Evolutionary conservation across 805 yeast species (phyloP).

Genomic region (Pichia membranifaciens): DNA sequence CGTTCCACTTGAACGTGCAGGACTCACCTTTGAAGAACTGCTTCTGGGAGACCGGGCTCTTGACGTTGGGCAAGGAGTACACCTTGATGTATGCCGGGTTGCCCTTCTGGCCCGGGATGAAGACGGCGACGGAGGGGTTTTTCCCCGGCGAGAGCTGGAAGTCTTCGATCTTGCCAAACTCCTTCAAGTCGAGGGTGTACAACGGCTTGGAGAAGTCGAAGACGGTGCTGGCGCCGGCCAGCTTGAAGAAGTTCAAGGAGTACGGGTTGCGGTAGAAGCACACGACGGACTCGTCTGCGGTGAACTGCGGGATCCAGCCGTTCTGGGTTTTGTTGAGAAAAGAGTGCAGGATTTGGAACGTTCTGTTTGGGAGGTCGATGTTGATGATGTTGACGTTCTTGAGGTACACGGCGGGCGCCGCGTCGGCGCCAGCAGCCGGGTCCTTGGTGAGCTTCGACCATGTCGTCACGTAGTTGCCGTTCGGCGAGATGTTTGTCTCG

Average conservation of each 20-base stretch:
- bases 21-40: slow-evolving; percentile 93
- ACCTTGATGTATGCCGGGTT: slow-evolving; percentile 86
- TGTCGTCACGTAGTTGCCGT: slow-evolving; percentile 72
- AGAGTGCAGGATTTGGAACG: slow-evolving; percentile 31
- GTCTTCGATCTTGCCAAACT: slow-evolving; percentile 38
- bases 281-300: slow-evolving; percentile 68
- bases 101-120: slow-evolving; percentile 80
- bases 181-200: slow-evolving; percentile 52
- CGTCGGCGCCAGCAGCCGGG: not conserved
- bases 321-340: slow-evolving; percentile 78
- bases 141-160: slow-evolving; percentile 81
- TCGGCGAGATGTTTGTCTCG: slow-evolving; percentile 85
- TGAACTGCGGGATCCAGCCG: slow-evolving; percentile 91
- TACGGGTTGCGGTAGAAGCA: slow-evolving; percentile 47
- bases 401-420: slow-evolving; percentile 53
- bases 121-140: slow-evolving; percentile 85
- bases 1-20: slow-evolving; percentile 90
- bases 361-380: slow-evolving; percentile 28
- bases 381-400: slow-evolving; percentile 79
- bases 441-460: slow-evolving; percentile 81
- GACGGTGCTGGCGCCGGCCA: slow-evolving; percentile 25
- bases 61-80: slow-evolving; percentile 70
- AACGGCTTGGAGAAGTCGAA: slow-evolving; percentile 45
- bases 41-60: slow-evolving; percentile 76
- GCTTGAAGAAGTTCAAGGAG: slow-evolving; percentile 65